A percentile compares a stretch with the other conserved stretches of the same genome.
Conservation (phyloP, 129 eudicot species). For the Logfia minima region DNA sequence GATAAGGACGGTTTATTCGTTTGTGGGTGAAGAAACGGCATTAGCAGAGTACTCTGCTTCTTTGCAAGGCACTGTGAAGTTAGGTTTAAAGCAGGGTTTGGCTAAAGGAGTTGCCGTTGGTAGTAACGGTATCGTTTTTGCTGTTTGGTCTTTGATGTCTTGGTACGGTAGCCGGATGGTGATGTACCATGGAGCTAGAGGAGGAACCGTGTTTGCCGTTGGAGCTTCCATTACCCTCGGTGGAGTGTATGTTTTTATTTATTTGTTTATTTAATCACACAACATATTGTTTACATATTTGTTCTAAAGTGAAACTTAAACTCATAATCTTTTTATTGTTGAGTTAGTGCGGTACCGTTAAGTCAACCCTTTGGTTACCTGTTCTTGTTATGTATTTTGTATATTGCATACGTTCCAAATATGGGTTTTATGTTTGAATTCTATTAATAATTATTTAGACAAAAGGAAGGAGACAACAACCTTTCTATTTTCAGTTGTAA, state of each 20-base stretch:
- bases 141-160: constrained; percentile 46
- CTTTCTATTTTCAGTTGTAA: constrained; percentile 13
- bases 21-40: constrained; percentile 51
- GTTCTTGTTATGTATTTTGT: neutral
- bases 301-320: too few relatives aligned
- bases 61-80: constrained; percentile 44
- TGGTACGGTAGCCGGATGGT: constrained; percentile 56
- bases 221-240: constrained; percentile 50
- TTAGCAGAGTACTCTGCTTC: constrained; percentile 53
- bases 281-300: neutral
- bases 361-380: neutral
- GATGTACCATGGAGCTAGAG: constrained; percentile 55
- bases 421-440: neutral
- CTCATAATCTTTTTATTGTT: too few relatives aligned
- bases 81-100: constrained; percentile 52
- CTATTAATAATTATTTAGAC: neutral
- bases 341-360: too few relatives aligned
- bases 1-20: constrained; percentile 55
- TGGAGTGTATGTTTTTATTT: constrained; percentile 48
- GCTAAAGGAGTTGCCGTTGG: constrained; percentile 64
- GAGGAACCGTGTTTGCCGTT: constrained; percentile 60
- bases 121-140: constrained; percentile 49
- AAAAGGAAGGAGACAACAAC: neutral
- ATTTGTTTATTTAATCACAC: neutral
- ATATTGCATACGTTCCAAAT: neutral